Base-by-base conservation (phyloP, 2,329 filamentous ascomycete species). In the Chaetomium sp. region DNA sequence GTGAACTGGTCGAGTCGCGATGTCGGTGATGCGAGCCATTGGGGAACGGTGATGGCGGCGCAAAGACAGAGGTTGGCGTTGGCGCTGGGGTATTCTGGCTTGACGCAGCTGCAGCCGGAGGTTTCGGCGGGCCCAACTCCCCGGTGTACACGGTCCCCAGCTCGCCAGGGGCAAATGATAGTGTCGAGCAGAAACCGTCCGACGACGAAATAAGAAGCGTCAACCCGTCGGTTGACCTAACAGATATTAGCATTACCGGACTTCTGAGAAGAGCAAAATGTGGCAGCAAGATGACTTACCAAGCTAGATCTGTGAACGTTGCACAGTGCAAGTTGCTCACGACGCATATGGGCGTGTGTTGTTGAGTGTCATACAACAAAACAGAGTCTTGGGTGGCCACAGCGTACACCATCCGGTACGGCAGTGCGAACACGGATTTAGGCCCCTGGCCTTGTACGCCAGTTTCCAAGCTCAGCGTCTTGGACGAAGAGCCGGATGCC, bases 251-350 rank as follows among this genome's bases (percentile, higher is more conserved):
- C 33, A 46, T 52, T 42, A n/a, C 19, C 19, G 19, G 19, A 3
- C 40, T 42, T 42, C 14, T 40, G 9, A 12, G 37, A 9, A 4
- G 14, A 11, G 40, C 40, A 42, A 42, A 42, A 42, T 6, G 6
- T 42, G 5, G 14, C 6, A 4, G 3, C 6, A 12, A 5, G 19
- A 45, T 35, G 40, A 72, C 85, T 71, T 82, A 96, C 94, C 94
- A 99, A 37, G 90, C 87, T 57, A 99, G 75, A 69, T 99, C 94
- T 0, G 94, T 99, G 68, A 99, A 99, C 0, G 94, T 97, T 4
- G 94, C 91, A 70, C 92, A 96, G 71, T 99, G 94, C 61, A 99
- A 74, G 67, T 99, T 99, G 79, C 91, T 97, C 49, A 99, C 92
- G 41, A 97, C 81, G 68, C 91, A 96, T 38, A 99, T 77, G 2